Conservation (phyloP, 768 basidiomycete genomes). For the Rhodotorula diobovata region DNA sequence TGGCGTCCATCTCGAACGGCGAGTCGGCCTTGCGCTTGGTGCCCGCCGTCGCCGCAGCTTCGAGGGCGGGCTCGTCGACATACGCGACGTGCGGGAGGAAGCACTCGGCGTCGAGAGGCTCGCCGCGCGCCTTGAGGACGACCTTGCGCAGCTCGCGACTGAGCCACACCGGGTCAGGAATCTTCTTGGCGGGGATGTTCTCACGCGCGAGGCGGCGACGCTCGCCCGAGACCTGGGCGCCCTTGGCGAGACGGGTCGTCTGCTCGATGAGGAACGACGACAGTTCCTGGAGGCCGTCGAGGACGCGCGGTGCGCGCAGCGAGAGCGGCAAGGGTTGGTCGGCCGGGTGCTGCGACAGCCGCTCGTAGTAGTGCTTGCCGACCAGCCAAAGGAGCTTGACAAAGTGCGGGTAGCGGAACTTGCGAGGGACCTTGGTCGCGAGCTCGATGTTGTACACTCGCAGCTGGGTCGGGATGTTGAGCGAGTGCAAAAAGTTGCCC, state of each 20-base stretch:
- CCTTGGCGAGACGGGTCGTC: constrained; percentile 58
- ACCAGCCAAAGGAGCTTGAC: constrained; percentile 34
- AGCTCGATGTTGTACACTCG: constrained; percentile 87
- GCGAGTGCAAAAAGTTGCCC: constrained; percentile 94
- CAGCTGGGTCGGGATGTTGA: constrained; percentile 78
- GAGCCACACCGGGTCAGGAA: constrained; percentile 33
- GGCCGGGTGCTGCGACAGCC: constrained; percentile 65
- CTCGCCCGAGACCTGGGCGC: constrained; percentile 30
- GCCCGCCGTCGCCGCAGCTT: not conserved
- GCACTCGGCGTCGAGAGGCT: constrained; percentile 24
- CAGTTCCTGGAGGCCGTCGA: constrained; percentile 66
- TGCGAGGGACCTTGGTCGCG: constrained; percentile 83
- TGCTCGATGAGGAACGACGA: constrained; percentile 77
- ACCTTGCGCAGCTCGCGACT: constrained; percentile 28
- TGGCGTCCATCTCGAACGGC: not conserved
- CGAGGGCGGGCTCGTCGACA: not conserved
- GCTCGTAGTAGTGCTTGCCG: constrained; percentile 56
- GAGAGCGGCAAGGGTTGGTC: constrained; percentile 8
- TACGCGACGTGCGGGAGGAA: constrained; percentile 9
- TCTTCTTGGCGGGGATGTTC: constrained; percentile 40
- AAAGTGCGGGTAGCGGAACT: constrained; percentile 81
- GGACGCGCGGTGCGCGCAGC: constrained; percentile 53
- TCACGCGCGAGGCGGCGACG: constrained; percentile 34
- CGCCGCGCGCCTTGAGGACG: constrained; percentile 27
- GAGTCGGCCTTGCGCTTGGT: constrained; percentile 21